phyloP scores from a whole-genome alignment of 371 early-diverging fungal species.

The Cokeromyces recurvatus region DNA sequence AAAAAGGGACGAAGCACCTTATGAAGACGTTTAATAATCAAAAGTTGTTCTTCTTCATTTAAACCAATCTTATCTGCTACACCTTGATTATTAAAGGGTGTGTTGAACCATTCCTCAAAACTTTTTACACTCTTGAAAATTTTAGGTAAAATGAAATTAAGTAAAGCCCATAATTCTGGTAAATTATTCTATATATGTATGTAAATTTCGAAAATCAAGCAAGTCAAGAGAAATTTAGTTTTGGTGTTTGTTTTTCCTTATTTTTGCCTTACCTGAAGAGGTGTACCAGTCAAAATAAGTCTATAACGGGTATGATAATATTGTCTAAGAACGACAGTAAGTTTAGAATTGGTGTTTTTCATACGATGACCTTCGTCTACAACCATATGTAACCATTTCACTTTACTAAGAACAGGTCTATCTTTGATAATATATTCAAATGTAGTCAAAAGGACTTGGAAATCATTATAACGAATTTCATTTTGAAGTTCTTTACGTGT shows the following conservation, averaged over 20 bases:
- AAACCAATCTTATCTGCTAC: constrained; percentile 86
- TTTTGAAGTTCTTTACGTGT: constrained; percentile 71
- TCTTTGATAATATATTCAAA: constrained; percentile 98
- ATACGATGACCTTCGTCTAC: constrained; percentile 99
- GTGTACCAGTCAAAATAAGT: constrained; percentile 98
- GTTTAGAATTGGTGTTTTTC: constrained; percentile 92
- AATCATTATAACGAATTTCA: constrained; percentile 66
- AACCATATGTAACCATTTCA: constrained; percentile 94
- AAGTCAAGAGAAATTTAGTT: too few species aligned
- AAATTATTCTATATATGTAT: constrained; percentile 90
- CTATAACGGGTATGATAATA: constrained; percentile 87
- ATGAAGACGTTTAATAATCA: constrained; percentile 96
- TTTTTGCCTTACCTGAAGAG: constrained; percentile 89
- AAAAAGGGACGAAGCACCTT: constrained; percentile 95
- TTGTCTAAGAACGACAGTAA: constrained; percentile 78
- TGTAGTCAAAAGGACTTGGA: constrained; percentile 96
- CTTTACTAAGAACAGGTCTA: constrained; percentile 72
- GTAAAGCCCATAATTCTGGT: constrained; percentile 97
- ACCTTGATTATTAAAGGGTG: constrained; percentile 85
- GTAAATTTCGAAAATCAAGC: too few species aligned
- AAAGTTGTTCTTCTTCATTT: constrained; percentile 96
- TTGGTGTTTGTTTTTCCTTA: too few species aligned
- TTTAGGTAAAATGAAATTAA: constrained; percentile 96
- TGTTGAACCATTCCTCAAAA: constrained; percentile 99
- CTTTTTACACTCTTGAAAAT: constrained; percentile 93